Evolutionary conservation across 129 eudicot genomes (phyloP).

Genomic region (Rutidosis leptorrhynchoides): DNA sequence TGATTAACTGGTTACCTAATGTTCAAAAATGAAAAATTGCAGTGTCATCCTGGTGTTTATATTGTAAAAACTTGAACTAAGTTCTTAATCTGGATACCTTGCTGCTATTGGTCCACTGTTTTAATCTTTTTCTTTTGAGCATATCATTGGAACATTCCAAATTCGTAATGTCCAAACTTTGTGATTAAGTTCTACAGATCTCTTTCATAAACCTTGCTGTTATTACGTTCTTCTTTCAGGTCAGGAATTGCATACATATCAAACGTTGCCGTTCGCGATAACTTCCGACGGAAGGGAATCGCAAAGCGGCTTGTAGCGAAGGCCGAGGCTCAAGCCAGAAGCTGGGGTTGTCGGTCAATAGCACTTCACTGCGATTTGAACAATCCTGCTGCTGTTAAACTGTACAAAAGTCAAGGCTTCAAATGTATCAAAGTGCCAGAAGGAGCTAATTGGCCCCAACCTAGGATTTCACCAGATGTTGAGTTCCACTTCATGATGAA

Average conservation of each 20-base stretch:
- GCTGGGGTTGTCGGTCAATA: slow-evolving; percentile 85
- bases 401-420: slow-evolving; percentile 67
- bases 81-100: too few species aligned
- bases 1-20: too few species aligned
- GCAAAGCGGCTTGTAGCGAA: slow-evolving; percentile 68
- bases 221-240: too few species aligned
- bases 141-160: too few species aligned
- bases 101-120: too few species aligned
- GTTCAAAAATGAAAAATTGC: too few species aligned
- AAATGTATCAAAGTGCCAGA: slow-evolving; percentile 57
- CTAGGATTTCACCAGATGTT: slow-evolving; percentile 60
- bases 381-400: slow-evolving; percentile 58
- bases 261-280: slow-evolving; percentile 77
- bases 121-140: too few species aligned
- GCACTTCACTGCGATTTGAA: slow-evolving; percentile 75
- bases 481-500: slow-evolving; percentile 89
- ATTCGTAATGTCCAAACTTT: too few species aligned
- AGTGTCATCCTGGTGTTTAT: too few species aligned
- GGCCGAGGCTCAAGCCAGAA: slow-evolving; percentile 79
- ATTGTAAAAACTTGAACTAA: too few species aligned
- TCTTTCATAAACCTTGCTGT: too few species aligned
- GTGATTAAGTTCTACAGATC: too few species aligned
- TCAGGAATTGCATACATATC: slow-evolving; percentile 83
- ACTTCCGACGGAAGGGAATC: slow-evolving; percentile 73
- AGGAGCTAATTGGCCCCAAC: slow-evolving; percentile 93